A percentile compares a stretch with the other conserved stretches of the same genome.
These are phyloP conservation scores for Onygena corvina DNA, from an alignment of 2,329 filamentous ascomycete species.

Conservation along the genomic window DNA sequence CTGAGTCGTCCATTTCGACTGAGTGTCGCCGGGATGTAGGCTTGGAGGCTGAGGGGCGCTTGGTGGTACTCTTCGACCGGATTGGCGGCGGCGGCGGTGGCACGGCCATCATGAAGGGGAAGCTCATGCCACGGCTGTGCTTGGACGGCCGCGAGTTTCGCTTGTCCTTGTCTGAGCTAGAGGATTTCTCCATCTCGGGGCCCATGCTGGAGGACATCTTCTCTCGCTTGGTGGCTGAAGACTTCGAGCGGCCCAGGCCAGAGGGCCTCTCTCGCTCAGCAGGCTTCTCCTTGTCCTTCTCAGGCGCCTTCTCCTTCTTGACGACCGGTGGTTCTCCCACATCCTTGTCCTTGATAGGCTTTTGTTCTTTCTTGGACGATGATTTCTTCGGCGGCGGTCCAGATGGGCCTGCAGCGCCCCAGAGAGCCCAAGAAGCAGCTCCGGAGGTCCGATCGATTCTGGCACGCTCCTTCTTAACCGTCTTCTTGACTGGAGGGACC, in stretches of 20 bases:
- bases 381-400: slow-evolving; percentile 31
- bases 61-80: slow-evolving; percentile 52
- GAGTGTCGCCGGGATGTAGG: slow-evolving; percentile 53
- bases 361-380: slow-evolving; percentile 41
- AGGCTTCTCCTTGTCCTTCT: slow-evolving; percentile 33
- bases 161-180: slow-evolving; percentile 58
- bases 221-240: slow-evolving; percentile 43
- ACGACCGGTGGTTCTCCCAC: slow-evolving; percentile 20
- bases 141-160: slow-evolving; percentile 45
- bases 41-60: slow-evolving; percentile 47
- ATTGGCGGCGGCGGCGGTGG: slow-evolving; percentile 48
- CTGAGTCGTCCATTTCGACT: slow-evolving; percentile 49
- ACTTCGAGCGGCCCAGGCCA: slow-evolving; percentile 44
- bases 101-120: slow-evolving; percentile 56
- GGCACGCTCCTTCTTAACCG: slow-evolving; percentile 60
- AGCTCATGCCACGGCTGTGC: slow-evolving; percentile 46
- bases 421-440: slow-evolving; percentile 61
- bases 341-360: slow-evolving; percentile 28
- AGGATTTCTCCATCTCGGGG: slow-evolving; percentile 51
- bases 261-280: slow-evolving; percentile 24
- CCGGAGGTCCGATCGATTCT: slow-evolving; percentile 60
- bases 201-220: slow-evolving; percentile 48
- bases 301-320: slow-evolving; percentile 12
- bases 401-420: slow-evolving; percentile 43
- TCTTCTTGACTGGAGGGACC: slow-evolving; percentile 39